Conservation (phyloP, 306 rosid genomes). For the Ziziphus jujuba region DNA sequence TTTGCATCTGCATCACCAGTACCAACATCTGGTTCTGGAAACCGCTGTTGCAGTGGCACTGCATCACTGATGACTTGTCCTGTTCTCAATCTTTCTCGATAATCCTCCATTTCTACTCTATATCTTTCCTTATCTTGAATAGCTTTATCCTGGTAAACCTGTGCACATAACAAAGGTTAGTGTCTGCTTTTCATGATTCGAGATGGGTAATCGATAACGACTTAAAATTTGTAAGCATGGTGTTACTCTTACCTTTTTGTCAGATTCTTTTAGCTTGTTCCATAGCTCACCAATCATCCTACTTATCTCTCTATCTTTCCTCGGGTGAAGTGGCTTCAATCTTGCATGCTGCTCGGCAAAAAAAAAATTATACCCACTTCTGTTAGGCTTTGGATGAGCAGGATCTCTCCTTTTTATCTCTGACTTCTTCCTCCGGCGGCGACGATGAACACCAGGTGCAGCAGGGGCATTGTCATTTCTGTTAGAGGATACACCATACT, state of each 20-base stretch:
- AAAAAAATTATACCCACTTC: conserved; percentile 97
- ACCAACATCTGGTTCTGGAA: conserved; percentile 48
- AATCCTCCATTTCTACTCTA: conserved; percentile 73
- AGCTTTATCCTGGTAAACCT: conserved; percentile 95
- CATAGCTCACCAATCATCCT: conserved; percentile 90
- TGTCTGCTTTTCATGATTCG: no score
- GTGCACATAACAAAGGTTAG: neutral
- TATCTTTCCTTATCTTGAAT: conserved; percentile 83
- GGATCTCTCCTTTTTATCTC: conserved; percentile 88
- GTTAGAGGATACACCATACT: conserved; percentile 22
- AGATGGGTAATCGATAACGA: neutral
- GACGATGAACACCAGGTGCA: conserved; percentile 49
- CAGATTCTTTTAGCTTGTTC: conserved; percentile 67
- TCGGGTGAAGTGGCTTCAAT: conserved; percentile 72
- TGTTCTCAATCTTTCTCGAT: conserved; percentile 54
- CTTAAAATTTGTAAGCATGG: neutral
- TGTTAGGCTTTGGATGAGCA: conserved; percentile 86
- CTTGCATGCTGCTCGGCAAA: conserved; percentile 92
- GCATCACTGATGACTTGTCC: conserved; percentile 68
- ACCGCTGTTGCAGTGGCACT: conserved; percentile 67
- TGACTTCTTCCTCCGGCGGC: conserved; percentile 78
- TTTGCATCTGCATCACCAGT: conserved; percentile 43
- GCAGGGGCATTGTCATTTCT: conserved; percentile 35
- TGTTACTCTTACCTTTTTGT: conserved; percentile 56
- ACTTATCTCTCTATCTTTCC: conserved; percentile 87